Evolutionary conservation across 257 asterid species (phyloP).

Genomic region (Przewalskia tangutica): DNA sequence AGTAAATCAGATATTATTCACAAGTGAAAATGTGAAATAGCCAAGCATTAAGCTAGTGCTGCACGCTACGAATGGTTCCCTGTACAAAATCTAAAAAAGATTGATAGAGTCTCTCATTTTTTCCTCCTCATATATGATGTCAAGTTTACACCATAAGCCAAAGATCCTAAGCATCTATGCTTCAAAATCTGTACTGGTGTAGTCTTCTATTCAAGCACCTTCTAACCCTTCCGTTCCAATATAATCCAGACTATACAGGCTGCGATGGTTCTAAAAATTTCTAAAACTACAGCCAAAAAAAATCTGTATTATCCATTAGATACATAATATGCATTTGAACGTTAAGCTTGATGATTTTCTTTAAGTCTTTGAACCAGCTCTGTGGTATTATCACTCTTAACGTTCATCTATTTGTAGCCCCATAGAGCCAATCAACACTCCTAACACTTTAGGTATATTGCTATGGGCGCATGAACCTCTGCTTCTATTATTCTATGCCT

Average conservation of each 20-base stretch:
- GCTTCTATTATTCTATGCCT: not conserved
- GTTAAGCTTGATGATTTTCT: not conserved
- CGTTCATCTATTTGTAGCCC: not conserved
- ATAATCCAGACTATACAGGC: not conserved
- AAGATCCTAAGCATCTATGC: not conserved
- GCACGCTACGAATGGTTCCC: not conserved
- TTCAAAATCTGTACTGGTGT: not conserved
- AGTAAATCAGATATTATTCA: not conserved
- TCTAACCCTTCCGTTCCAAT: not conserved
- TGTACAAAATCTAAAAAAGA: not conserved
- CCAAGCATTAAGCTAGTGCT: not conserved
- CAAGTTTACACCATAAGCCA: not conserved
- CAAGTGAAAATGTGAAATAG: not conserved
- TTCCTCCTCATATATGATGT: not conserved
- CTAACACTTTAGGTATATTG: not conserved
- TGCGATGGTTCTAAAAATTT: not conserved
- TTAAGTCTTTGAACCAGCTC: not conserved
- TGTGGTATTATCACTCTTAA: not conserved
- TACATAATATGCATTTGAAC: not conserved
- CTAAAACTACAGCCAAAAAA: not conserved
- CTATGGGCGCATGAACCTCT: not conserved
- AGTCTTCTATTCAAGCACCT: not conserved
- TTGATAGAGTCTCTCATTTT: not conserved
- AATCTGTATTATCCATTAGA: not conserved
- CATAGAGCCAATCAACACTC: not conserved